Evolutionary conservation across 768 basidiomycete species (phyloP), one percentile per base, ranked within the genome.

Genomic region (Mrakia gelida): DNA sequence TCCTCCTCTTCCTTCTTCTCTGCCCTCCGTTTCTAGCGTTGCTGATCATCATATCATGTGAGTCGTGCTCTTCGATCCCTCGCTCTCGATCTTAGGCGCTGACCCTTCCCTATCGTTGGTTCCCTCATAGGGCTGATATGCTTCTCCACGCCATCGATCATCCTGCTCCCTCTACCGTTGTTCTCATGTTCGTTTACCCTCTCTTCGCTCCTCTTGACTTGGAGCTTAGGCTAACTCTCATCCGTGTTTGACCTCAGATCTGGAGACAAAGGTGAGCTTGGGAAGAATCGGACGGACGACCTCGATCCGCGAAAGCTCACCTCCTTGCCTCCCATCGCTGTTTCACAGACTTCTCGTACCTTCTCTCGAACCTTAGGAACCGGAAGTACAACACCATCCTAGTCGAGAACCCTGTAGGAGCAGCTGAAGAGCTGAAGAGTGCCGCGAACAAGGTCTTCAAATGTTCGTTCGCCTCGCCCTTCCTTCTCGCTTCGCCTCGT

Each of bases 381-480:
- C 49, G 72, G 26, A 56, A 41, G 26, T 73, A 73, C 34, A 73
- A 73, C 72, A 73, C 52, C 10, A 28, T 73, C 34, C 49, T 73
- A 16, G 52, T 73, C 28, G 72, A 73, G 26, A 59, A 38, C 26
- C 75, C 63, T n/a, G 65, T 75, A 28, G 75, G 67, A 34, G 76
- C 76, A 34, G 76, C 76, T n/a, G 76, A 77, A 59, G 76, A 71
- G 76, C 71, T 77, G 23, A 77, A 77, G 38, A 41, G 71, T 2
- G 54, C 52, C 28, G 67, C 67, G 3, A 77, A 68, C 59, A 45
- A 54, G 43, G 76, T 67, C 45, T 68, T 67, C 65, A 65, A 67
- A 34, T 75, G 75, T 73, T 21, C 32, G 73, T 38, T 38, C 38
- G 38, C 38, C 38, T 38, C 56, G 30, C 18, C 32, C 0, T 32